Percentiles rank a stretch among this genome's conserved stretches.
Evolutionary conservation across 148 eudicot genomes (phyloP).

Genomic region (Amaranthus hypochondriacus): DNA sequence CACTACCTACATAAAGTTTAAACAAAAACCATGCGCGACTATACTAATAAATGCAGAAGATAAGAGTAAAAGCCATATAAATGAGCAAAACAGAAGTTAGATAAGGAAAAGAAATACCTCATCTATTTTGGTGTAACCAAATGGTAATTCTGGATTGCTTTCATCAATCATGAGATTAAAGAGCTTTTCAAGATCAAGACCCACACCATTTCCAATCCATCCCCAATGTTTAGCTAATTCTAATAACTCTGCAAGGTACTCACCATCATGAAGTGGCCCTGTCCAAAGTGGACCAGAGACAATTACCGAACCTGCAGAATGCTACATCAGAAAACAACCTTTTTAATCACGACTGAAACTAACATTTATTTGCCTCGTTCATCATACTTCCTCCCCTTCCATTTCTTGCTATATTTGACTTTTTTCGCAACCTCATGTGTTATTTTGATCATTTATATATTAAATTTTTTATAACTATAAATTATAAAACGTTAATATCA

Average conservation of each 20-base stretch:
- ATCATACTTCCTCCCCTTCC: too few relatives aligned
- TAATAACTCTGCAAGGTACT: conserved; percentile 58
- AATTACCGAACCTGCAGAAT: conserved; percentile 36
- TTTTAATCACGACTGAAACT: not conserved
- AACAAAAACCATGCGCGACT: too few relatives aligned
- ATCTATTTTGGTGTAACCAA: conserved; percentile 70
- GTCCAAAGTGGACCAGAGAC: conserved; percentile 97
- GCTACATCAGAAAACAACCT: conserved; percentile 33
- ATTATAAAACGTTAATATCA: too few relatives aligned
- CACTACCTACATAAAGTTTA: too few relatives aligned
- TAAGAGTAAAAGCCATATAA: too few relatives aligned
- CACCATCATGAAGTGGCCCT: conserved; percentile 75
- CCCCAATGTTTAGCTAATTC: conserved; percentile 77
- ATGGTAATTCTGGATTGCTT: conserved; percentile 70
- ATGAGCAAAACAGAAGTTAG: too few relatives aligned
- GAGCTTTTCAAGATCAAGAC: conserved; percentile 58
- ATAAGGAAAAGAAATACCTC: conserved; percentile 43
- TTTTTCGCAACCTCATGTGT: too few relatives aligned
- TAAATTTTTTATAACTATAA: too few relatives aligned
- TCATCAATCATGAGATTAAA: conserved; percentile 76
- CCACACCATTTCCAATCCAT: conserved; percentile 60
- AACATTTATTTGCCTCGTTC: too few relatives aligned
- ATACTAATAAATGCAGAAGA: too few relatives aligned
- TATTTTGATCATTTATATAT: too few relatives aligned
- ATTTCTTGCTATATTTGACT: too few relatives aligned